Evolutionary conservation across 805 yeast species (phyloP).

Genomic region (Danielia reshetovae): DNA sequence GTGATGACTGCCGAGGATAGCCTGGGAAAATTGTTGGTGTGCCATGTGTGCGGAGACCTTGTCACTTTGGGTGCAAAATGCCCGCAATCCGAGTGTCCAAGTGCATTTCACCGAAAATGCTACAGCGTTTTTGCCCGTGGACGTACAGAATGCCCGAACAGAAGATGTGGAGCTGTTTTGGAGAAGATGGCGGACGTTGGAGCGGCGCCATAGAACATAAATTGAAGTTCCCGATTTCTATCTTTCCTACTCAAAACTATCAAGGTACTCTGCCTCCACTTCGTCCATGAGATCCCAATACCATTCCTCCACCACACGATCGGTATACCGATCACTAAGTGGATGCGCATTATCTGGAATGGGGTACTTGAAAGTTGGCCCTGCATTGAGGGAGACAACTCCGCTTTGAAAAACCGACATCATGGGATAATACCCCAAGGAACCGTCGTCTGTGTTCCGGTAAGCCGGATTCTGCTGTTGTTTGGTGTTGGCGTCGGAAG

Average conservation of each 20-base stretch:
- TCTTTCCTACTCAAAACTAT: slow-evolving; percentile 41
- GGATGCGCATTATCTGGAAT: slow-evolving; percentile 40
- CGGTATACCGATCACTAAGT: slow-evolving; percentile 58
- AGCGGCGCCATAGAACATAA: neutral
- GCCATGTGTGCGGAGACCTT: slow-evolving; percentile 50
- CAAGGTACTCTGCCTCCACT: slow-evolving; percentile 59
- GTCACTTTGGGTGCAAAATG: slow-evolving; percentile 47
- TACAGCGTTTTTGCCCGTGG: slow-evolving; percentile 34
- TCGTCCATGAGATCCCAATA: slow-evolving; percentile 85
- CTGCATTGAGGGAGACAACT: slow-evolving; percentile 62
- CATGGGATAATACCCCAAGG: slow-evolving; percentile 88
- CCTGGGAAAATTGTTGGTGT: slow-evolving; percentile 38
- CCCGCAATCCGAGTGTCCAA: slow-evolving; percentile 24
- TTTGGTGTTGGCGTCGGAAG: slow-evolving; percentile 21
- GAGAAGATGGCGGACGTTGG: slow-evolving; percentile 1
- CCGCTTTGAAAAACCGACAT: slow-evolving; percentile 81
- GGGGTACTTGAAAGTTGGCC: slow-evolving; percentile 52
- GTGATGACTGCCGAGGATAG: slow-evolving; percentile 10
- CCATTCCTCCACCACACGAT: slow-evolving; percentile 73
- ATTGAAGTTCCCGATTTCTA: no score
- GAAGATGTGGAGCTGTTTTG: slow-evolving; percentile 3
- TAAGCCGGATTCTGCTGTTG: slow-evolving; percentile 38
- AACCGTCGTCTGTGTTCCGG: slow-evolving; percentile 67
- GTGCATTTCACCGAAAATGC: slow-evolving; percentile 49
- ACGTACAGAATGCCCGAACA: slow-evolving; percentile 16